Percentiles rank a stretch among this genome's conserved stretches.
phyloP scores from a whole-genome alignment of 2,329 filamentous ascomycete genomes.

The Xylariaceae sp. region DNA sequence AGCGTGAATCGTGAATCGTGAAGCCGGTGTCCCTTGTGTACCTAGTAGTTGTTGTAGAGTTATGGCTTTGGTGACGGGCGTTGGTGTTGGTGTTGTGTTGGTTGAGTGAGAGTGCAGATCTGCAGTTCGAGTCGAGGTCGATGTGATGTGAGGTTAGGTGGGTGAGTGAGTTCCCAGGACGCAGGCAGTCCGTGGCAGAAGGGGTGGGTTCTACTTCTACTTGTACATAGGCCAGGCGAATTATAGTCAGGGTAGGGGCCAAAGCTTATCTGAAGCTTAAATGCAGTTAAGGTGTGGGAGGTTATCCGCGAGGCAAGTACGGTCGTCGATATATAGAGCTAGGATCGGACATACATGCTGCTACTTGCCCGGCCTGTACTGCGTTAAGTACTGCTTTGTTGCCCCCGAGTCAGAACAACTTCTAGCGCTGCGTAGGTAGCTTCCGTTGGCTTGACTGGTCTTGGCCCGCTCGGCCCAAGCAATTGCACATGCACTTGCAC shows the following conservation, averaged over 20 bases:
- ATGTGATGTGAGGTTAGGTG: too few relatives aligned
- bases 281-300: background rate
- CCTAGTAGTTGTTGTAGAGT: too few relatives aligned
- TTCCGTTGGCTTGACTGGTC: background rate
- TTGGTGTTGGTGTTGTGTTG: too few relatives aligned
- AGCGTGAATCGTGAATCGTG: too few relatives aligned
- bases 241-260: background rate
- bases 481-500: too few relatives aligned
- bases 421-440: background rate
- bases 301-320: background rate
- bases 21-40: too few relatives aligned
- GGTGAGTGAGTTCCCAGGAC: too few relatives aligned
- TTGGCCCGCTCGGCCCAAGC: background rate
- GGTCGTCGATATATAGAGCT: background rate
- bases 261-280: constrained; percentile 1
- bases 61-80: too few relatives aligned
- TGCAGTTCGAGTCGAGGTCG: too few relatives aligned
- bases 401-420: background rate
- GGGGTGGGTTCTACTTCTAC: background rate
- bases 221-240: background rate
- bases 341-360: background rate
- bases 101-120: too few relatives aligned
- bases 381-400: background rate
- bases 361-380: background rate
- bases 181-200: background rate